Base-by-base conservation (phyloP, 768 basidiomycete species). In the Termitomyces sp. region DNA sequence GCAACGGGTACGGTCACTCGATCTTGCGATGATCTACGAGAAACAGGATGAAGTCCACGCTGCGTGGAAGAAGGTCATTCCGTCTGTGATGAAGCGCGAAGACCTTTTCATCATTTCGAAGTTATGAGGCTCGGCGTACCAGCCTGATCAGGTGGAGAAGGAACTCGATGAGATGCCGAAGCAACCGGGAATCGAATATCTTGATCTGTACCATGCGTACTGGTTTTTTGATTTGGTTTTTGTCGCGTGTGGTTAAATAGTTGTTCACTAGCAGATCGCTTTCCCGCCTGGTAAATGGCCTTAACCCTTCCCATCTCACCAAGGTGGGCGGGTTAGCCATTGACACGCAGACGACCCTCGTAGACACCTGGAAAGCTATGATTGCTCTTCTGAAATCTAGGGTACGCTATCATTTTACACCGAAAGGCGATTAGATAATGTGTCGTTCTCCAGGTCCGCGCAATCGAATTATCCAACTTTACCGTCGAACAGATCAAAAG, bases 381-480 rank as follows among this genome's bases (percentile, higher is more conserved):
- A 79, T 91, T 64, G 79, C 78, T 42, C 82, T 94, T 12, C 84
- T 80, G 15, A 84, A 87, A 69, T 83, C 84, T 61, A 94, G 94
- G 81, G 89, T 86, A 59, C 36, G 57, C 66, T 44, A 53, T 15
- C 49, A 16, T 57, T 36, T 8, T 12, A 12, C 7, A 57, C 24
- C 42, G 24, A 20, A 24, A 36, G 22, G 18, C 42, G 57, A 22
- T 57, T 36, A 24, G 18, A 22, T 50, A 58, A 48, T 61, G 54
- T 33, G 46, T 44, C 55, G 40, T 55, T 58, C 61, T 32, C 45
- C 16, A 87, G 84, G 89, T 89, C 70, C 81, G 77, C 70, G 79
- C 83, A 1, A 76, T 95, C 64, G 93, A 92, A 58, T 91, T 96
- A 6, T 91, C 89, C 67, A 95, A 95, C 83, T 92, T 92, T 75